These are phyloP conservation scores for Drosera spatulata DNA, from an alignment of 179 eudicot species.

Conservation along the genomic window DNA sequence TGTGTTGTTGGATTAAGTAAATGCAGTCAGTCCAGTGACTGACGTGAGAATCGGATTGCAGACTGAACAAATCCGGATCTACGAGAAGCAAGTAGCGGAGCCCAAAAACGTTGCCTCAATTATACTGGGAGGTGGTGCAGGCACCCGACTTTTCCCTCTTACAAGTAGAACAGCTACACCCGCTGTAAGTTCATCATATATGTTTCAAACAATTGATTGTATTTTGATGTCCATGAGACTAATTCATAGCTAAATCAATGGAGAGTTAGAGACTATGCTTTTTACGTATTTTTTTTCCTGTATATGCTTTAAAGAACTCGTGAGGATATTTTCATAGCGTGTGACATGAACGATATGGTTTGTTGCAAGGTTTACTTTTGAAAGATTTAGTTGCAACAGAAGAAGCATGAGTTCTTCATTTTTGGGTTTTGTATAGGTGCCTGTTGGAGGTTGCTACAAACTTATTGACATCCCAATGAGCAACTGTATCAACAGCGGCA, in stretches of 20 bases:
- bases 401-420: neutral
- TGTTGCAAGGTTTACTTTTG: neutral
- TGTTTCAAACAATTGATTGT: neutral
- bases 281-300: neutral
- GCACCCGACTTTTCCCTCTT: slow-evolving; percentile 68
- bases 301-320: too few species aligned
- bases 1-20: neutral
- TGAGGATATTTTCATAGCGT: too few species aligned
- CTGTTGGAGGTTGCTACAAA: slow-evolving; percentile 64
- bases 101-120: slow-evolving; percentile 79
- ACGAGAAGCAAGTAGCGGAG: slow-evolving; percentile 52
- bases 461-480: slow-evolving; percentile 60
- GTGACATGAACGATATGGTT: neutral
- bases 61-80: slow-evolving; percentile 35
- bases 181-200: slow-evolving; percentile 46
- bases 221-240: neutral
- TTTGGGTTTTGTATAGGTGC: slow-evolving; percentile 45
- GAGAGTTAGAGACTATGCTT: neutral
- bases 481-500: slow-evolving; percentile 92
- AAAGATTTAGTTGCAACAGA: neutral
- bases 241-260: neutral
- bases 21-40: neutral
- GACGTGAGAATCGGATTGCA: slow-evolving; percentile 12
- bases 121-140: slow-evolving; percentile 19
- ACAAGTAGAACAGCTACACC: slow-evolving; percentile 87